Evolutionary conservation across 169 alveolate genomes (phyloP).

Genomic region (Eimeria acervulina): DNA sequence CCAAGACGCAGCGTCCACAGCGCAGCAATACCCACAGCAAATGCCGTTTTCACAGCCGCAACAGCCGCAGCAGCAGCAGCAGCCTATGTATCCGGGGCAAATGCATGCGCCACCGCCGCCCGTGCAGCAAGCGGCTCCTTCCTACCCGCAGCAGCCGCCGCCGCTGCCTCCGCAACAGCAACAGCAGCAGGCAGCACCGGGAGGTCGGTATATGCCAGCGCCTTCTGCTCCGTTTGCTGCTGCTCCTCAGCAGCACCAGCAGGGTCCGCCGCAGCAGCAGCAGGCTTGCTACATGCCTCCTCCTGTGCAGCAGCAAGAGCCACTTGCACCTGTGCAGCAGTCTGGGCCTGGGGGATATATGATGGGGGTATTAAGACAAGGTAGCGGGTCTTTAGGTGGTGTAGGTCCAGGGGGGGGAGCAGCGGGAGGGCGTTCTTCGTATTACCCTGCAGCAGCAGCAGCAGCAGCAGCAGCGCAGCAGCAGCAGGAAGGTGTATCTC

Average conservation of each 20-base stretch:
- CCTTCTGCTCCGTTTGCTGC: neutral
- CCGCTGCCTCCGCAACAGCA: conserved; percentile 8
- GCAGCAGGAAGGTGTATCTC: conserved; percentile 44
- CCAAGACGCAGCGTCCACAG: neutral
- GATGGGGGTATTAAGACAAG: neutral
- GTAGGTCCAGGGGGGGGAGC: neutral
- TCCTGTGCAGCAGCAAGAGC: conserved; percentile 17
- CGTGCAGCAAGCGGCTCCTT: conserved; percentile 37
- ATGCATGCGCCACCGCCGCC: conserved; percentile 8
- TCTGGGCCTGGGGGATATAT: neutral
- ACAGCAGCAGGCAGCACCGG: neutral
- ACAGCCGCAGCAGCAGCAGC: conserved; percentile 27
- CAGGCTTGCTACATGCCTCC: neutral
- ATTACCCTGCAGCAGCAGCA: neutral
- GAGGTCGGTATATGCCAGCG: neutral
- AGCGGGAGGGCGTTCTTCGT: conserved; percentile 24
- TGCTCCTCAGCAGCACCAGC: neutral
- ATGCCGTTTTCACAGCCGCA: neutral
- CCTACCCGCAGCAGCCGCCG: conserved; percentile 14
- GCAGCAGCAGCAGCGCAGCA: neutral
- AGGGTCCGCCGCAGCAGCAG: conserved; percentile 48
- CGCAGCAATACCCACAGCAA: neutral
- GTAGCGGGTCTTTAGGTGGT: neutral
- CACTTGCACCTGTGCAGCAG: neutral
- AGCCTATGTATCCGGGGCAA: neutral